phyloP scores from a whole-genome alignment of 176 grass and related monocot species.

The Avena insularis region DNA sequence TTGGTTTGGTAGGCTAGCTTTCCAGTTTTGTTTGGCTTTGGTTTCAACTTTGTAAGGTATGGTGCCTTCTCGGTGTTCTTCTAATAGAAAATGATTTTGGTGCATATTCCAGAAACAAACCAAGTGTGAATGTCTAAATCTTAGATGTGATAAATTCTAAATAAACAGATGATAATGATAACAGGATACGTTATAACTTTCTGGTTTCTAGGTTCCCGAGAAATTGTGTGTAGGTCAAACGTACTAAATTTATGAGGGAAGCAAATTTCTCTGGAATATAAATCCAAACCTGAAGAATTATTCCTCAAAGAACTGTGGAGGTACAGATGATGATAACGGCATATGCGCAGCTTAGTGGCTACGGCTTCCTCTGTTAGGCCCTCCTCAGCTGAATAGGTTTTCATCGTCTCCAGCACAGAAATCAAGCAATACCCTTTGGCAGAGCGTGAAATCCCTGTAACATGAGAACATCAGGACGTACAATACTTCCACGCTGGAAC shows the following conservation, averaged over 20 bases:
- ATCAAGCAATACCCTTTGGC: slow-evolving; percentile 96
- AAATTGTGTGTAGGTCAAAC: slow-evolving; percentile 29
- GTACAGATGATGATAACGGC: slow-evolving; percentile 81
- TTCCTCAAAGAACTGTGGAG: slow-evolving; percentile 85
- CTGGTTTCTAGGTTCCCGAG: slow-evolving; percentile 6
- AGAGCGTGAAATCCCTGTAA: slow-evolving; percentile 78
- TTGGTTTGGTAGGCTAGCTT: slow-evolving; percentile 8
- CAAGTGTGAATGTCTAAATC: background rate
- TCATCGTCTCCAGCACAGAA: slow-evolving; percentile 95
- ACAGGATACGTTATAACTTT: slow-evolving; percentile 30
- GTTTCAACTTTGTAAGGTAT: background rate
- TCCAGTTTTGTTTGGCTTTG: background rate
- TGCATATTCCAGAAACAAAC: background rate
- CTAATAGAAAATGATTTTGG: slow-evolving; percentile 14
- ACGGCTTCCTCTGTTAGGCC: slow-evolving; percentile 93
- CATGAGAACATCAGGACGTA: slow-evolving; percentile 38
- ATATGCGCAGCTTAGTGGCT: slow-evolving; percentile 84
- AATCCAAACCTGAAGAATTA: slow-evolving; percentile 89
- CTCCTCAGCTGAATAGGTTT: slow-evolving; percentile 95
- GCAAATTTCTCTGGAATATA: slow-evolving; percentile 22
- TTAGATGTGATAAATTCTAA: slow-evolving; percentile 4
- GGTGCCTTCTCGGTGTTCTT: background rate
- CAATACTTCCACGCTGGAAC: slow-evolving; percentile 34
- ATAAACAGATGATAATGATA: slow-evolving; percentile 32
- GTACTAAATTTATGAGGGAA: slow-evolving; percentile 18